phyloP scores from a whole-genome alignment of 2,329 filamentous ascomycete genomes.

The Didymella exigua region DNA sequence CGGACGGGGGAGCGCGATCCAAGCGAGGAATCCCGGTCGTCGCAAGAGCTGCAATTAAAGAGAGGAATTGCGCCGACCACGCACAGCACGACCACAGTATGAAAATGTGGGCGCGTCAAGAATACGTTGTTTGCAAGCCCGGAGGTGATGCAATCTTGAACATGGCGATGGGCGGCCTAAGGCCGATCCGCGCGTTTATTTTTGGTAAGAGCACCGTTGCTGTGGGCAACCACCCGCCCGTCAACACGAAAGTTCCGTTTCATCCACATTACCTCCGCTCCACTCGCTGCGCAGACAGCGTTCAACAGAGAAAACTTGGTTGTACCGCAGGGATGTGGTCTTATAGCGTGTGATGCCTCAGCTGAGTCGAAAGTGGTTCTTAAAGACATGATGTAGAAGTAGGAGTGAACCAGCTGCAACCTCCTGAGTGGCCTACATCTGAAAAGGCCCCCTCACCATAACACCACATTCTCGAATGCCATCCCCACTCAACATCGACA shows the following conservation, averaged over 20 bases:
- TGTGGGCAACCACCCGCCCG: constrained; percentile 4
- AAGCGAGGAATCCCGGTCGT: constrained; percentile 14
- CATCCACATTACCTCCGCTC: constrained; percentile 14
- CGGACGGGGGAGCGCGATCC: constrained; percentile 1
- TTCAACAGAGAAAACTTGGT: constrained; percentile 15
- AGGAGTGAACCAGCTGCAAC: neutral
- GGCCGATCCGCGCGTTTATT: constrained; percentile 11
- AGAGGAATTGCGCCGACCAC: constrained; percentile 15
- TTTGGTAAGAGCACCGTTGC: constrained; percentile 16
- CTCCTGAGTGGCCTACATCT: neutral
- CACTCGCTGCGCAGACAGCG: constrained; percentile 11
- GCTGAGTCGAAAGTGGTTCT: neutral
- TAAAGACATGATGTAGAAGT: neutral
- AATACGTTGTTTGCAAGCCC: constrained; percentile 10
- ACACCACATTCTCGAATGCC: constrained; percentile 4
- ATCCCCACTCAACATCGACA: constrained; percentile 1
- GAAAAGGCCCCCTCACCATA: neutral
- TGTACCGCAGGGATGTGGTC: constrained; percentile 14
- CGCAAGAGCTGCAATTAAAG: constrained; percentile 17
- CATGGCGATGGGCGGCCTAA: constrained; percentile 4
- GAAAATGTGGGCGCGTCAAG: constrained; percentile 6
- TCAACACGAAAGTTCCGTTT: constrained; percentile 12
- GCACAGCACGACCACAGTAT: constrained; percentile 9
- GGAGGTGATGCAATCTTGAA: constrained; percentile 17
- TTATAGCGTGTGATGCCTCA: neutral